Conservation (phyloP, 2,329 filamentous ascomycete species). For the Aureobasidium mangrovei region DNA sequence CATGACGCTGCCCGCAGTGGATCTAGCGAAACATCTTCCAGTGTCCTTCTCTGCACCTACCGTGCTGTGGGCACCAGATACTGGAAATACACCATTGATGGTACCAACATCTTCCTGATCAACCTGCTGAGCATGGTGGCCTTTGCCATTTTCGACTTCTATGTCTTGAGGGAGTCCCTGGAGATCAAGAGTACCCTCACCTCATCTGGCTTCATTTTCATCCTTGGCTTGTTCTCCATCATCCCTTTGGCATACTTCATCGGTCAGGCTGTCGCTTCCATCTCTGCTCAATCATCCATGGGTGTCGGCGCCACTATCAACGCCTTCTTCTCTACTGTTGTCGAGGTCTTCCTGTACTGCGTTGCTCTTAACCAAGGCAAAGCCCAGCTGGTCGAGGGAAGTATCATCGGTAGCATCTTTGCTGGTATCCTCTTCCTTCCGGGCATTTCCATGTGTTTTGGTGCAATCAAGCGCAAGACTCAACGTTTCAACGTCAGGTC, state of each 20-base stretch:
- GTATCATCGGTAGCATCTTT: conserved; percentile 95
- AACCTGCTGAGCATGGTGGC: conserved; percentile 90
- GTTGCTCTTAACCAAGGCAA: conserved; percentile 90
- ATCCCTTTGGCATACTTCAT: conserved; percentile 98
- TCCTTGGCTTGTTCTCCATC: conserved; percentile 76
- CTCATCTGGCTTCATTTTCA: conserved; percentile 76
- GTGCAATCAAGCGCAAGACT: conserved; percentile 93
- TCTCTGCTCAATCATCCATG: conserved; percentile 98
- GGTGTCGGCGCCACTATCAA: conserved; percentile 94
- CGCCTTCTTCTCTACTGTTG: conserved; percentile 93
- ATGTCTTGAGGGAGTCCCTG: conserved; percentile 61
- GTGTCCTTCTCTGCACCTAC: conserved; percentile 92
- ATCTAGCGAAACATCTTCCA: conserved; percentile 52
- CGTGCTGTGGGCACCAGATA: conserved; percentile 89
- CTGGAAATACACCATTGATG: conserved; percentile 98
- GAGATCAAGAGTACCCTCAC: conserved; percentile 66
- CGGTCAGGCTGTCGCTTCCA: conserved; percentile 93
- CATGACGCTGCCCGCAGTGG: conserved; percentile 43
- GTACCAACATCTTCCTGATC: conserved; percentile 98
- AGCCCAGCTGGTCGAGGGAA: conserved; percentile 85
- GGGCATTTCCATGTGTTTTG: conserved; percentile 96
- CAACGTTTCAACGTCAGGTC: conserved; percentile 97
- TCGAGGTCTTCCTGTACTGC: conserved; percentile 97
- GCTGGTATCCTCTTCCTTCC: conserved; percentile 91
- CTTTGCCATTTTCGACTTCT: conserved; percentile 91